These are phyloP conservation scores for Verticillium isaacii DNA, from an alignment of 2,329 filamentous ascomycete species.

Conservation along the genomic window DNA sequence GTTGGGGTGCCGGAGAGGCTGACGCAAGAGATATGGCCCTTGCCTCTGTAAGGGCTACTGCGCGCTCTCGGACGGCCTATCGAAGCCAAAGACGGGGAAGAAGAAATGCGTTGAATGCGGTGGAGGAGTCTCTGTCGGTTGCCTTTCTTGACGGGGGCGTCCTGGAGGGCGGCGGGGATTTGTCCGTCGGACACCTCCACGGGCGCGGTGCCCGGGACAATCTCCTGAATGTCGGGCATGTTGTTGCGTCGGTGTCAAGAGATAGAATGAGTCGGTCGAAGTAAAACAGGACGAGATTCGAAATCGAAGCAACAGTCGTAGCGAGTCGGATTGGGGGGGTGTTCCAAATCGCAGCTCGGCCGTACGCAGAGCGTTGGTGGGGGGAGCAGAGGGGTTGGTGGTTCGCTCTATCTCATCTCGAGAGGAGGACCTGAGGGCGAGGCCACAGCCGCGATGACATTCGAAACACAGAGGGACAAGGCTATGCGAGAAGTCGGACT, in stretches of 20 bases:
- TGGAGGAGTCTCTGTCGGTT: constrained; percentile 66
- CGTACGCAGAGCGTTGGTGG: background rate
- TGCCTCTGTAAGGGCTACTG: constrained; percentile 60
- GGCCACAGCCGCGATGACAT: background rate
- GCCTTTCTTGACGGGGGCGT: constrained; percentile 53
- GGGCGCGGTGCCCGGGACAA: constrained; percentile 3
- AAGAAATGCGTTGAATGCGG: constrained; percentile 76
- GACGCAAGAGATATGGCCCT: constrained; percentile 49
- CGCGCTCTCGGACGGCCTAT: constrained; percentile 60
- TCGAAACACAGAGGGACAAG: background rate
- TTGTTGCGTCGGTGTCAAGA: background rate
- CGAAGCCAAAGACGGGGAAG: constrained; percentile 66
- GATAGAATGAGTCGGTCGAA: no score
- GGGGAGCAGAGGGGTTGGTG: constrained; percentile 8
- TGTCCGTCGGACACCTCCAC: constrained; percentile 18
- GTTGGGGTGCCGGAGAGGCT: constrained; percentile 40
- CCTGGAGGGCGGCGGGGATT: constrained; percentile 17
- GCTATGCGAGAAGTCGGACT: background rate
- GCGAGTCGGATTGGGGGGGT: background rate
- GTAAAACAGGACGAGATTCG: background rate
- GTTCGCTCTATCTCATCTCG: background rate
- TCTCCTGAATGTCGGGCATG: constrained; percentile 8
- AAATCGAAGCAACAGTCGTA: background rate
- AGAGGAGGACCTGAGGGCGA: background rate
- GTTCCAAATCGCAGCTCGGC: background rate